Conservation (phyloP, 441 rosid genomes). For the Adansonia grandidieri region DNA sequence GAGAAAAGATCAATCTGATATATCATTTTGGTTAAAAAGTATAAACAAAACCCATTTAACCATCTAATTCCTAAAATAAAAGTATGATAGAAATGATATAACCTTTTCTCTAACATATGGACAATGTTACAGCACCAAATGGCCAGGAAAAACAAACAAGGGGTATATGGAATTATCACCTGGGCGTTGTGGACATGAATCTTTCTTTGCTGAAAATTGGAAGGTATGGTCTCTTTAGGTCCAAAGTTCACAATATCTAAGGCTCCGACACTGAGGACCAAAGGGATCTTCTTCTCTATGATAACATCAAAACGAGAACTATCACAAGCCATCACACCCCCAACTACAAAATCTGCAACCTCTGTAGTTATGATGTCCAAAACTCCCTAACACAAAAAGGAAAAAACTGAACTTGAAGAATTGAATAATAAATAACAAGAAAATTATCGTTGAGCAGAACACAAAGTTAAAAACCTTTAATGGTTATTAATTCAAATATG, state of each 20-base stretch:
- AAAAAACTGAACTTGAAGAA: neutral
- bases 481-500: constrained; percentile 22
- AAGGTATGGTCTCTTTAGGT: constrained; percentile 73
- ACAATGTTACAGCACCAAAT: neutral
- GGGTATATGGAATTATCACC: constrained; percentile 44
- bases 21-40: neutral
- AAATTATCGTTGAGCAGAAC: neutral
- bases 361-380: constrained; percentile 90
- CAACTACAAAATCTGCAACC: constrained; percentile 89
- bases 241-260: constrained; percentile 97
- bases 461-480: constrained; percentile 14
- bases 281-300: constrained; percentile 76
- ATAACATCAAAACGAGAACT: constrained; percentile 78
- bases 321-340: constrained; percentile 96
- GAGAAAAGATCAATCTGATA: neutral
- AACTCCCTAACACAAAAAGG: constrained; percentile 57
- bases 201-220: constrained; percentile 63
- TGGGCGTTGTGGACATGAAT: constrained; percentile 80
- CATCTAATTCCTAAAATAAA: neutral
- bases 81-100: neutral
- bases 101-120: constrained; percentile 16
- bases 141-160: neutral
- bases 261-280: constrained; percentile 89
- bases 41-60: constrained; percentile 7
- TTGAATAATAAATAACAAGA: neutral